Evolutionary conservation across 352 stramenopile species (phyloP).

Genomic region (Phytopythium kandeliae): DNA sequence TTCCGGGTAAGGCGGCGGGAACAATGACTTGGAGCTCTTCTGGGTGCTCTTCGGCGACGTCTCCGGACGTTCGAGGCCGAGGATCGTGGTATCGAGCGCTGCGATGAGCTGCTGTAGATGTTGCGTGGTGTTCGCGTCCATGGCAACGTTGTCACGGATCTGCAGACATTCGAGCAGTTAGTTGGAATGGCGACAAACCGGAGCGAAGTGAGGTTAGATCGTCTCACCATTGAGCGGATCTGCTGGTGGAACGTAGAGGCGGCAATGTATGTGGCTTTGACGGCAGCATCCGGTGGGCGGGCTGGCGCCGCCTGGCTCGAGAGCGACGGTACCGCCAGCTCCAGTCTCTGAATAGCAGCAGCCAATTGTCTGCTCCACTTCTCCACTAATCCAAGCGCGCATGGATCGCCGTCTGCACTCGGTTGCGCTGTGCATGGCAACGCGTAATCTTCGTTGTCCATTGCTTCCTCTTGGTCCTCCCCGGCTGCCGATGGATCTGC

Average conservation of each 20-base stretch:
- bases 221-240: constrained; percentile 24
- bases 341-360: constrained; percentile 16
- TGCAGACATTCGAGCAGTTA: constrained; percentile 1
- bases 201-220: not conserved
- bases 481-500: not conserved
- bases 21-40: constrained; percentile 2
- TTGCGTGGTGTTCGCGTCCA: constrained; percentile 19
- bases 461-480: not conserved
- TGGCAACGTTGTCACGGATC: constrained; percentile 20
- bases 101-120: constrained; percentile 32
- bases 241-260: constrained; percentile 34
- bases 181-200: not conserved
- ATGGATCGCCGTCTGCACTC: too few relatives aligned
- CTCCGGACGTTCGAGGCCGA: not conserved
- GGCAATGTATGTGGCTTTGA: constrained; percentile 32
- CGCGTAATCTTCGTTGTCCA: not conserved
- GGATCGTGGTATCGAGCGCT: constrained; percentile 19
- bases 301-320: not conserved
- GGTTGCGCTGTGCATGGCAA: too few relatives aligned
- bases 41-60: not conserved
- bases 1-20: constrained; percentile 37
- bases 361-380: constrained; percentile 10
- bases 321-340: constrained; percentile 15
- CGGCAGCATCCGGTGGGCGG: constrained; percentile 9
- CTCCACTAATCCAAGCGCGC: not conserved